These are phyloP conservation scores for Reutealis trisperma DNA, from an alignment of 345 rosid genomes.

Conservation along the genomic window DNA sequence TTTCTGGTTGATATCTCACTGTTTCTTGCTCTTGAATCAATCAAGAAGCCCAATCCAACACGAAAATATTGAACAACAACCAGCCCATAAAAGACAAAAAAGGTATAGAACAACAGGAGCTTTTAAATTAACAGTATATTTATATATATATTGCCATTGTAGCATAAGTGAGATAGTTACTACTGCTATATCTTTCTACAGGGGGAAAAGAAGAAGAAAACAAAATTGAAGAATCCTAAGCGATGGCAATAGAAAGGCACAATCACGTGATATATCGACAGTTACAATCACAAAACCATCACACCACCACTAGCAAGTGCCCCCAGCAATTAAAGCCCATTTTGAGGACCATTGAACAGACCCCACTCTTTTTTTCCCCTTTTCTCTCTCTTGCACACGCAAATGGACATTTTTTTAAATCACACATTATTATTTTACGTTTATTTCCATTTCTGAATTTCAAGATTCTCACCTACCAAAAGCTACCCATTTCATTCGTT, in stretches of 20 bases:
- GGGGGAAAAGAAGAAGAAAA: conserved; percentile 13
- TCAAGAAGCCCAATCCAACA: not conserved
- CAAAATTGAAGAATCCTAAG: conserved; percentile 18
- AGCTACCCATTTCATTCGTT: conserved; percentile 10
- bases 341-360: conserved; percentile 26
- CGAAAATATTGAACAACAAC: conserved; percentile 4
- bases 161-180: not conserved
- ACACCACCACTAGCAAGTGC: conserved; percentile 9
- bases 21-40: conserved; percentile 28
- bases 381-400: not conserved
- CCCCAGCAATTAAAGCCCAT: conserved; percentile 30
- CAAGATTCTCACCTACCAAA: conserved; percentile 24
- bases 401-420: not conserved
- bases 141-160: not conserved
- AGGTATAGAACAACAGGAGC: conserved; percentile 9
- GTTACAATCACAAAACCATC: conserved; percentile 28
- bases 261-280: conserved; percentile 45
- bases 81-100: conserved; percentile 23
- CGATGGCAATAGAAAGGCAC: conserved; percentile 31
- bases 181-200: conserved; percentile 1
- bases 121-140: not conserved
- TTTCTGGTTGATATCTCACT: not conserved
- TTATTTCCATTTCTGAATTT: conserved; percentile 9
- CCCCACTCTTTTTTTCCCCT: conserved; percentile 2
- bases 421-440: not conserved